Conservation (phyloP, 768 basidiomycete species). For the Leucocoprinus sp. region DNA sequence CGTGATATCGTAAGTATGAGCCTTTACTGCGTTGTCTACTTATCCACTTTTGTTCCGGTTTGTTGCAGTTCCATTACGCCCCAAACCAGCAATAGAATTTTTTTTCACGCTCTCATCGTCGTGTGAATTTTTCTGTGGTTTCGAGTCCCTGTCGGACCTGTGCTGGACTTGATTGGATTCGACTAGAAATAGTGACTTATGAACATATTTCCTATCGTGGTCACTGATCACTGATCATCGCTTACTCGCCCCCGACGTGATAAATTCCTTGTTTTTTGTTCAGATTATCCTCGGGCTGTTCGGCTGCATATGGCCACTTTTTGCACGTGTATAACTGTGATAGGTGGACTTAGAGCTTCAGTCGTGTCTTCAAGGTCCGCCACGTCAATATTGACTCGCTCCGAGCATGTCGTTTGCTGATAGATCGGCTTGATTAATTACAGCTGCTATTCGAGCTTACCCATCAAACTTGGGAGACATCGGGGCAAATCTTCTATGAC, state of each 20-base stretch:
- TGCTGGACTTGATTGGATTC: too few species aligned
- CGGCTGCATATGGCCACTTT: too few species aligned
- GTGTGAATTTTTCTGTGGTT: background rate
- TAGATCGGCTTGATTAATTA: constrained; percentile 1
- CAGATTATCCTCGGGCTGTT: too few species aligned
- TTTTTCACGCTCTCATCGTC: background rate
- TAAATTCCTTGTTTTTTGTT: too few species aligned
- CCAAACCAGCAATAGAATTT: constrained; percentile 28
- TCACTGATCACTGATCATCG: too few species aligned
- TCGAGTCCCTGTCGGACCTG: too few species aligned
- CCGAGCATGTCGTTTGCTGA: background rate
- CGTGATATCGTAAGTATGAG: constrained; percentile 66
- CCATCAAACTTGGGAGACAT: background rate
- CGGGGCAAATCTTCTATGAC: constrained; percentile 5
- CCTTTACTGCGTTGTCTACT: background rate
- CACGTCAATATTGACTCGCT: background rate
- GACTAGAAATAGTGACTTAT: too few species aligned
- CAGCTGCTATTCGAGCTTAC: background rate
- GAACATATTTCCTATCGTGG: too few species aligned
- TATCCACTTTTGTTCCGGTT: background rate
- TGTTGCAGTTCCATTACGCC: constrained; percentile 47
- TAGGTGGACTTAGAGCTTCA: too few species aligned
- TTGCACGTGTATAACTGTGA: too few species aligned
- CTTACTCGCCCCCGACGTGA: too few species aligned
- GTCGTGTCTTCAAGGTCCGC: too few species aligned